A percentile compares a stretch with the other conserved stretches of the same genome.
Evolutionary conservation across 768 basidiomycete genomes (phyloP).

Genomic region (Suillus lakei): DNA sequence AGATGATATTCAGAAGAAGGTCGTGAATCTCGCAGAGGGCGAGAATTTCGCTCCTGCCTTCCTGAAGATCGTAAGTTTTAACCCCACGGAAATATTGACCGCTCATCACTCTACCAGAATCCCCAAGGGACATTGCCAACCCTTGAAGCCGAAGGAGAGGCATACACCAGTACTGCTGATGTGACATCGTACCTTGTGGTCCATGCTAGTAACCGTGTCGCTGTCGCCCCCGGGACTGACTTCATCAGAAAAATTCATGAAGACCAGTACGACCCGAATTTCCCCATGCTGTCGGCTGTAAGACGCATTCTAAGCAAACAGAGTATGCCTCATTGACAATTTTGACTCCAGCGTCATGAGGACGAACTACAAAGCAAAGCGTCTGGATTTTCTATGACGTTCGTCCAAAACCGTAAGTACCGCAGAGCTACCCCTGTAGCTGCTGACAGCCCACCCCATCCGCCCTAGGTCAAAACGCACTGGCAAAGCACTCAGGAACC

Average conservation of each 20-base stretch:
- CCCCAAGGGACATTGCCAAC: slow-evolving; percentile 50
- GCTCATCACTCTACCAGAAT: slow-evolving; percentile 36
- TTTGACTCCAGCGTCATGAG: slow-evolving; percentile 43
- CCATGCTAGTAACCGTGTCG: slow-evolving; percentile 41
- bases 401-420: slow-evolving; percentile 46
- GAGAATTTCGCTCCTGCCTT: slow-evolving; percentile 54
- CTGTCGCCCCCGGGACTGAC: slow-evolving; percentile 32
- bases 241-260: slow-evolving; percentile 49
- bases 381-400: slow-evolving; percentile 36
- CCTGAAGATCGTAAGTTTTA: slow-evolving; percentile 39
- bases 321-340: background rate
- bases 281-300: slow-evolving; percentile 47
- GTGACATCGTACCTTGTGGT: slow-evolving; percentile 47
- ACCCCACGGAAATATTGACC: background rate
- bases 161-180: slow-evolving; percentile 44
- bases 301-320: slow-evolving; percentile 14
- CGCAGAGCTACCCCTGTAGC: background rate
- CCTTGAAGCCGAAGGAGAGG: slow-evolving; percentile 38
- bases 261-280: slow-evolving; percentile 55
- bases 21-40: slow-evolving; percentile 48
- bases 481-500: slow-evolving; percentile 41
- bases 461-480: slow-evolving; percentile 45
- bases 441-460: background rate
- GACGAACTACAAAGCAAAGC: slow-evolving; percentile 48
- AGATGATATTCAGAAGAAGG: slow-evolving; percentile 39